A percentile compares a stretch with the other conserved stretches of the same genome.
These are phyloP conservation scores for Aegilops speltoides DNA, from an alignment of 176 grass and related monocot genomes.

Conservation along the genomic window DNA sequence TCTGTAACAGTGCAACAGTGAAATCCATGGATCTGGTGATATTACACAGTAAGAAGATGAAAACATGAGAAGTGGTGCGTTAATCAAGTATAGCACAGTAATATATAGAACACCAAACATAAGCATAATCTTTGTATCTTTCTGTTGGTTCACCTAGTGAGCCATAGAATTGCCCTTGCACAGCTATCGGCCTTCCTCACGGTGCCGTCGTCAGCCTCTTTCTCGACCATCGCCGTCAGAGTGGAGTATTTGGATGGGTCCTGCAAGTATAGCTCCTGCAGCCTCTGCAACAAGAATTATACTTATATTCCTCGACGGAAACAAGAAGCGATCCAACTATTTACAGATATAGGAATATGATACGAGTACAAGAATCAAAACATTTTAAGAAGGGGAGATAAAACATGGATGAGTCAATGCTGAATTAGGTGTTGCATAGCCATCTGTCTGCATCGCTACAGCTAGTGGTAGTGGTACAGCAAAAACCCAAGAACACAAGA, in stretches of 20 bases:
- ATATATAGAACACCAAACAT: not conserved
- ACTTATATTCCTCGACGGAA: not conserved
- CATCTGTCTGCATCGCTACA: not conserved
- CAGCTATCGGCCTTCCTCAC: slow-evolving; percentile 72
- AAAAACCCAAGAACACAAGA: not conserved
- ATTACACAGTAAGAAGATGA: not conserved
- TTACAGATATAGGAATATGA: not conserved
- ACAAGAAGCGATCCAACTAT: no score
- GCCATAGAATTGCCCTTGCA: slow-evolving; percentile 75
- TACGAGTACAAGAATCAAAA: not conserved
- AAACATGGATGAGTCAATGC: not conserved
- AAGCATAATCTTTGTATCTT: not conserved
- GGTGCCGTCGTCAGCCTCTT: slow-evolving; percentile 62
- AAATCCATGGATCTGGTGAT: slow-evolving; percentile 87
- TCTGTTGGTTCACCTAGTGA: slow-evolving; percentile 55
- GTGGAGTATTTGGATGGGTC: slow-evolving; percentile 56
- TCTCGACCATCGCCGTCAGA: slow-evolving; percentile 62
- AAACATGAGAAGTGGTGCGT: not conserved
- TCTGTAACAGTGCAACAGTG: slow-evolving; percentile 52
- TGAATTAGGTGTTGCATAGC: not conserved
- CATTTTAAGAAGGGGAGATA: not conserved
- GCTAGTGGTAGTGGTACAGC: not conserved
- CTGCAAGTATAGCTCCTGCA: slow-evolving; percentile 62
- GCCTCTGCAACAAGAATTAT: slow-evolving; percentile 48
- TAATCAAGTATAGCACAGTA: not conserved